A percentile compares a stretch with the other conserved stretches of the same genome.
These are phyloP conservation scores for Cystobasidium ongulense DNA, from an alignment of 768 basidiomycete species.

Conservation along the genomic window DNA sequence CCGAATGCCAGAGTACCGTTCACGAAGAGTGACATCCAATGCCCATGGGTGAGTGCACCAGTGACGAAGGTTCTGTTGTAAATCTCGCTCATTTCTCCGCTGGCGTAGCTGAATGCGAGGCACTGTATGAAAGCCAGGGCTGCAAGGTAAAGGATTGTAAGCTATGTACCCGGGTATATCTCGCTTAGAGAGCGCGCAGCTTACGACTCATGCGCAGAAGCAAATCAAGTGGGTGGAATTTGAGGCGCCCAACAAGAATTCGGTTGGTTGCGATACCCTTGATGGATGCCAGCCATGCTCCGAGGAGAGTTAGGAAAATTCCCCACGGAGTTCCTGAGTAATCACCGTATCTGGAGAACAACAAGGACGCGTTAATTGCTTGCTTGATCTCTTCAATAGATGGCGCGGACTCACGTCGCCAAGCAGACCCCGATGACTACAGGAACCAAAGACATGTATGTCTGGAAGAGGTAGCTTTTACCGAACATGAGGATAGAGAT, in stretches of 20 bases:
- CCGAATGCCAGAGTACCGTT: slow-evolving; percentile 87
- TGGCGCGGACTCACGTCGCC: slow-evolving; percentile 53
- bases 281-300: slow-evolving; percentile 79
- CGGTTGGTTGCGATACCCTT: slow-evolving; percentile 88
- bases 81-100: slow-evolving; percentile 69
- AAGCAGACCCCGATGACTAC: slow-evolving; percentile 84
- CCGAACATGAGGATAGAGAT: slow-evolving; percentile 64
- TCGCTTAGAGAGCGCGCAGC: no score
- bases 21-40: slow-evolving; percentile 55
- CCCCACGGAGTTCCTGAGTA: slow-evolving; percentile 83
- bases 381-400: background rate
- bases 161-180: background rate
- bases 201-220: slow-evolving; percentile 49
- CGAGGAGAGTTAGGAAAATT: slow-evolving; percentile 77
- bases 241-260: slow-evolving; percentile 47
- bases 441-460: slow-evolving; percentile 66
- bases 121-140: slow-evolving; percentile 87
- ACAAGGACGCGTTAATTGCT: background rate
- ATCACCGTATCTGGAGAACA: slow-evolving; percentile 68
- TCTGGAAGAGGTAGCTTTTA: slow-evolving; percentile 55
- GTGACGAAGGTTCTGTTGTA: slow-evolving; percentile 48
- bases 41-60: slow-evolving; percentile 50
- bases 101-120: slow-evolving; percentile 62
- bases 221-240: slow-evolving; percentile 70
- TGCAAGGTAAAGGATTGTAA: slow-evolving; percentile 55